These are phyloP conservation scores for Corymbia citriodora DNA, from an alignment of 441 rosid genomes.

Conservation along the genomic window DNA sequence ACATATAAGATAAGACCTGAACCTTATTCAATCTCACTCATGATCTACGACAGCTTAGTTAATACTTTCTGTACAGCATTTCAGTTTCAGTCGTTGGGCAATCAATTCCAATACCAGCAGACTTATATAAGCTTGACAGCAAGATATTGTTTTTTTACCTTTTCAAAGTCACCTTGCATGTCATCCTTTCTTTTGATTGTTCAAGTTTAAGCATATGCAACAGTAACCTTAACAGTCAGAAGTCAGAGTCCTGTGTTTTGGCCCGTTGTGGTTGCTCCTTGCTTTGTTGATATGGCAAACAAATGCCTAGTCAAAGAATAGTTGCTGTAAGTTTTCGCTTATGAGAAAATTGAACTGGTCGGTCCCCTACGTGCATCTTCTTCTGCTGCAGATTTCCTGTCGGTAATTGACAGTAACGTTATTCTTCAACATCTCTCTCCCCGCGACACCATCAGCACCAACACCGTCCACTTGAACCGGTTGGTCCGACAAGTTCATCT, in stretches of 20 bases:
- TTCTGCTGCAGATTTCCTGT: too few relatives aligned
- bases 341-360: not conserved
- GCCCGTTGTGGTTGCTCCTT: not conserved
- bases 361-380: not conserved
- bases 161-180: not conserved
- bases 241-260: not conserved
- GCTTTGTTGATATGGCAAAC: not conserved
- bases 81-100: not conserved
- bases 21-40: not conserved
- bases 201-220: not conserved
- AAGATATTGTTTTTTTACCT: not conserved
- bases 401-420: too few relatives aligned
- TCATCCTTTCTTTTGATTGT: not conserved
- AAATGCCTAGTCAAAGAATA: not conserved
- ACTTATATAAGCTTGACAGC: not conserved
- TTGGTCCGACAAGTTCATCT: too few relatives aligned
- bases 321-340: not conserved
- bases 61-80: not conserved
- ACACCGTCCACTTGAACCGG: too few relatives aligned
- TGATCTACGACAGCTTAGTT: not conserved
- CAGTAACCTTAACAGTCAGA: not conserved
- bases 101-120: not conserved
- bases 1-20: not conserved
- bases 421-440: too few relatives aligned
- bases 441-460: not conserved